A percentile compares a stretch with the other conserved stretches of the same genome.
phyloP scores from a whole-genome alignment of 305 asterid species.

The Solanum hybrid region DNA sequence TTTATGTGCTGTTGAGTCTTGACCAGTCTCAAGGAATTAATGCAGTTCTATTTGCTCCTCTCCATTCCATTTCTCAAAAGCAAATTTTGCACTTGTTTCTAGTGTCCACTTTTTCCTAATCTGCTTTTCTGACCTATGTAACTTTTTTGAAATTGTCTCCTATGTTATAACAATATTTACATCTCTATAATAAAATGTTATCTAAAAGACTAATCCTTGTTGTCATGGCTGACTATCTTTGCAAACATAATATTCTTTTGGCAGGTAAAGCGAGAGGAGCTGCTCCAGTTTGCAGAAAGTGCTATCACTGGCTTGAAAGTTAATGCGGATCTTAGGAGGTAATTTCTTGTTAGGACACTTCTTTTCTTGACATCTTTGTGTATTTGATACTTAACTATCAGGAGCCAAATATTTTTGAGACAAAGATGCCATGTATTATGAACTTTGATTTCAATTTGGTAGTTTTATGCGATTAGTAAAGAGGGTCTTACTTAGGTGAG shows the following conservation, averaged over 20 bases:
- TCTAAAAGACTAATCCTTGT: neutral
- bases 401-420: neutral
- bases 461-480: neutral
- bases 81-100: neutral
- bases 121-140: neutral
- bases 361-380: conserved; percentile 10
- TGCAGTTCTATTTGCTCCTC: neutral
- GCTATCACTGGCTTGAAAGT: conserved; percentile 93
- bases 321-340: conserved; percentile 84
- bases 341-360: conserved; percentile 10
- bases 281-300: conserved; percentile 94
- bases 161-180: neutral
- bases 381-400: neutral
- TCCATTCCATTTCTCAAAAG: neutral
- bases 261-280: conserved; percentile 92
- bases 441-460: neutral
- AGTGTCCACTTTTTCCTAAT: neutral
- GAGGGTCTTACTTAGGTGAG: neutral
- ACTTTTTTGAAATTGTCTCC: neutral
- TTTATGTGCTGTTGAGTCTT: neutral
- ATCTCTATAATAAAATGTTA: neutral
- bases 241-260: conserved; percentile 10
- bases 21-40: neutral
- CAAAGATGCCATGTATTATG: neutral
- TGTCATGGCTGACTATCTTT: neutral